Conservation (phyloP, 257 asterid species). For the Primulina tabacum region DNA sequence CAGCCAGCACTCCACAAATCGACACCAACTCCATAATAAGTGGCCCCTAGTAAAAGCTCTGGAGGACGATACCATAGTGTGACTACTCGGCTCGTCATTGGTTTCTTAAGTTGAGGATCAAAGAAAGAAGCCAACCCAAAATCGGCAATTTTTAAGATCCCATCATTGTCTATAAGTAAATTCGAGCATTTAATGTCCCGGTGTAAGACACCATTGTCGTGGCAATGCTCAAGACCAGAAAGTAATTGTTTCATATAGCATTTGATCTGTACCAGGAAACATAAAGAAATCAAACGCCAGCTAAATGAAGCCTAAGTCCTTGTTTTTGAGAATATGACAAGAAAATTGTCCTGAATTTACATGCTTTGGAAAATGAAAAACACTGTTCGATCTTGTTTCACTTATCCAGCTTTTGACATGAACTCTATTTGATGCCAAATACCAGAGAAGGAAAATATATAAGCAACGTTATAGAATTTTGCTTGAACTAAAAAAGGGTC, state of each 20-base stretch:
- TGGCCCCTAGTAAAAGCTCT: constrained; percentile 87
- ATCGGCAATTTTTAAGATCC: constrained; percentile 81
- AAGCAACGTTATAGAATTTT: not conserved
- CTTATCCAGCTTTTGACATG: not conserved
- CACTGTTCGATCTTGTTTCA: not conserved
- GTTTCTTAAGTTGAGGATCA: constrained; percentile 49
- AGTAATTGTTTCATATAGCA: constrained; percentile 82
- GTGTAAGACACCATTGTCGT: constrained; percentile 73
- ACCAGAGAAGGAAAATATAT: constrained; percentile 1
- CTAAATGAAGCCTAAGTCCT: not conserved
- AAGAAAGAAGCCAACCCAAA: constrained; percentile 81
- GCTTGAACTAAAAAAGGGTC: not conserved
- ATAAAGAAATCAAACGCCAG: not conserved
- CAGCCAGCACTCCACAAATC: constrained; percentile 97
- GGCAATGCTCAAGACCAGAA: constrained; percentile 89
- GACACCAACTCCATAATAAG: constrained; percentile 68
- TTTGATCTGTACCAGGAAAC: constrained; percentile 56
- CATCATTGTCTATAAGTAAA: constrained; percentile 71
- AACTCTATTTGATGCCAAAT: not conserved
- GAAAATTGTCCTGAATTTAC: not conserved
- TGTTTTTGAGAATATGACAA: not conserved
- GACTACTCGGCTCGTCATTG: constrained; percentile 93
- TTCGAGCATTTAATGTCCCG: constrained; percentile 90
- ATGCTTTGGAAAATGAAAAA: constrained; percentile 9
- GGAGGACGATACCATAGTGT: constrained; percentile 98